Base-by-base conservation (phyloP, 2,329 filamentous ascomycete genomes). In the Botryotinia convoluta region DNA sequence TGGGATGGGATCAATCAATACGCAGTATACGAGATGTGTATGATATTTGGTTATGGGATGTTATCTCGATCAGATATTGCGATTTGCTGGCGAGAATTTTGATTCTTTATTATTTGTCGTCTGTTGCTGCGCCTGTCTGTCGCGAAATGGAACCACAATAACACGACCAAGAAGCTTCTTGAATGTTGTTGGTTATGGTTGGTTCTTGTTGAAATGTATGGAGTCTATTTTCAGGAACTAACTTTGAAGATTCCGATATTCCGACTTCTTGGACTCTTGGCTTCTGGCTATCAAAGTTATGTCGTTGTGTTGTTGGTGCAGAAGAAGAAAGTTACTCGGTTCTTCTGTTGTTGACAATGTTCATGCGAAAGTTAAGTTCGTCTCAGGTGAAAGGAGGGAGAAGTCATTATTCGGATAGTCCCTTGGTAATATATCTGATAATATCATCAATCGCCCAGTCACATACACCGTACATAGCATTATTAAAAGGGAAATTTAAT, bases 161-260 rank as follows among this genome's bases (percentile, higher is more conserved):
- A 26, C 22, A 37, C 48, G 32, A 37, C 32, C 32, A 29, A 14
- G 16, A 32, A 32, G 39, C 37, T 44, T 32, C 20, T 32, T 45
- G 14, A 26, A 45, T 35, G 29, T 48, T 65, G 42, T 48, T 67
- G 63, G 63, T n/a, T 26, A n/a, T n/a, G 22, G 4, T n/a, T 48
- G 32, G 18, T 44, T 62, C 35, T 48, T 4, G 42, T 26, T 37
- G 64, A 8, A 32, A 22, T 64, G 10, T 29, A 29, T 64, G 62
- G 45, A 54, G 64, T 67, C 26, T 54, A 35, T 64, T 39, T 67
- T 39, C 45, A 12, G 39, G 1, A 32, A 32, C 42, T 45, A 65
- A 51, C 20, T n/a, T 51, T n/a, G 37, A 54, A 67, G 22, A 67
- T 67, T 54, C 64, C 64, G 64, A 67, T 37, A 20, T 37, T 39